phyloP scores from a whole-genome alignment of 2,329 filamentous ascomycete species.

The Shiraia sp. region DNA sequence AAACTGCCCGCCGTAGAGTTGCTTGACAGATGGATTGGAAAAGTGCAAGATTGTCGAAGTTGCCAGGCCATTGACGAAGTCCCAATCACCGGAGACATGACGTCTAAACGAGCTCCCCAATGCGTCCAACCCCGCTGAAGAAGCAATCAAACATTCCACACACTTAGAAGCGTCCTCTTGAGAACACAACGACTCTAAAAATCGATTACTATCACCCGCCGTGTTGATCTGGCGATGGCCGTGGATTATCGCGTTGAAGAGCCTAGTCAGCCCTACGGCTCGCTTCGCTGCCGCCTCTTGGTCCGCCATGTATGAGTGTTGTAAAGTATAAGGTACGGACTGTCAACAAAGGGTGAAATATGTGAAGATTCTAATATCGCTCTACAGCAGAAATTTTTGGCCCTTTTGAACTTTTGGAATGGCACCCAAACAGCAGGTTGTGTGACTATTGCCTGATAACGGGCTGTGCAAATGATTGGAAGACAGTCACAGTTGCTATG shows the following conservation, averaged over 20 bases:
- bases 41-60: constrained; percentile 44
- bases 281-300: constrained; percentile 26
- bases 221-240: constrained; percentile 47
- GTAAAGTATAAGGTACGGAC: not conserved
- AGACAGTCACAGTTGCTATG: constrained; percentile 12
- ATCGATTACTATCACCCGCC: constrained; percentile 47
- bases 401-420: no score
- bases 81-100: constrained; percentile 44
- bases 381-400: not conserved
- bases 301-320: constrained; percentile 16
- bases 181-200: constrained; percentile 54
- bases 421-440: no score
- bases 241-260: constrained; percentile 47
- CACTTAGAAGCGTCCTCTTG: constrained; percentile 48
- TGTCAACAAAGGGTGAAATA: not conserved
- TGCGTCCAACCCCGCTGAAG: constrained; percentile 29
- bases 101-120: constrained; percentile 51
- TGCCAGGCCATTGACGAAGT: constrained; percentile 51
- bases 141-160: constrained; percentile 39
- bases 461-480: constrained; percentile 33
- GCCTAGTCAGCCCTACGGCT: constrained; percentile 39
- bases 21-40: constrained; percentile 51
- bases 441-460: constrained; percentile 10
- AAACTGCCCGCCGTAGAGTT: constrained; percentile 55
- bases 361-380: not conserved